These are phyloP conservation scores for Nigrograna mackinnonii DNA, from an alignment of 2,329 filamentous ascomycete genomes.

Conservation along the genomic window DNA sequence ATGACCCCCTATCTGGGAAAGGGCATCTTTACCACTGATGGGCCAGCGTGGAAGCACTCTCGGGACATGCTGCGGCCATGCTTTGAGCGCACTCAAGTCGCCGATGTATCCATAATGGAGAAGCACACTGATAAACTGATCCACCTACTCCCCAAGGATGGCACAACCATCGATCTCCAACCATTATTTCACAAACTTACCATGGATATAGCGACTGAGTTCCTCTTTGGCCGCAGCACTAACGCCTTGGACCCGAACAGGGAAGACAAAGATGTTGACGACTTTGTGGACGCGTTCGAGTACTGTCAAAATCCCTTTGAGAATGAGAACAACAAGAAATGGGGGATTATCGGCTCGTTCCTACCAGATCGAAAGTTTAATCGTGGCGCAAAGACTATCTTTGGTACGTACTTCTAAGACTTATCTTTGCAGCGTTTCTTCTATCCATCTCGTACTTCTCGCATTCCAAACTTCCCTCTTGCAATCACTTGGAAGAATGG, in stretches of 20 bases:
- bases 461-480: no score
- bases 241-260: constrained; percentile 6
- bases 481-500: no score
- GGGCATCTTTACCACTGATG: constrained; percentile 30
- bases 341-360: constrained; percentile 13
- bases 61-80: constrained; percentile 29
- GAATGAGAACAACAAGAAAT: constrained; percentile 10
- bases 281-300: constrained; percentile 26
- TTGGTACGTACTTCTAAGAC: constrained; percentile 21
- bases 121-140: constrained; percentile 22
- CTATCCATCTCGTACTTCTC: no score
- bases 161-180: constrained; percentile 24
- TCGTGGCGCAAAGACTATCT: constrained; percentile 15
- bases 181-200: constrained; percentile 26
- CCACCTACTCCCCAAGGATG: constrained; percentile 20
- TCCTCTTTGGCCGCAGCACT: constrained; percentile 30
- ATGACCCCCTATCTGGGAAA: constrained; percentile 18
- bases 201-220: constrained; percentile 28
- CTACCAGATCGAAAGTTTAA: constrained; percentile 20
- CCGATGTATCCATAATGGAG: constrained; percentile 24
- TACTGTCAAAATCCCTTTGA: constrained; percentile 19
- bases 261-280: constrained; percentile 6
- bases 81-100: constrained; percentile 26
- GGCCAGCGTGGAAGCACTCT: constrained; percentile 28
- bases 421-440: no score